Evolutionary conservation across 768 basidiomycete species (phyloP).

Genomic region (Mycena alexandri): DNA sequence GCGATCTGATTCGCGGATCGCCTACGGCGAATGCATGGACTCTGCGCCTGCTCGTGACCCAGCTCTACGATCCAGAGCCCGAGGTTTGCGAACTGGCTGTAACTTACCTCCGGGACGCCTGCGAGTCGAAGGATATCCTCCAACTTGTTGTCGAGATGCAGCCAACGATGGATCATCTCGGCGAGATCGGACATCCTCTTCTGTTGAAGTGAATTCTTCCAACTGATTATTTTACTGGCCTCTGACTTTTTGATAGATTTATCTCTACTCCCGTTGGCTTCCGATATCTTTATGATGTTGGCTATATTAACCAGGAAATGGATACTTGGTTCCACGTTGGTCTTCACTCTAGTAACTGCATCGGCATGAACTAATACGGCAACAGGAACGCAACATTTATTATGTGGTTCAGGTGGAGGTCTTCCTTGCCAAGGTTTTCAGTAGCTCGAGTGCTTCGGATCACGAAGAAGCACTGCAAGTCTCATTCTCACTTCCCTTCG

Average conservation of each 20-base stretch:
- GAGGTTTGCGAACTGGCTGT: conserved; percentile 95
- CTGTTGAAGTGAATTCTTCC: conserved; percentile 77
- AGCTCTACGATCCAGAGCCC: conserved; percentile 92
- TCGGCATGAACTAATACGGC: conserved; percentile 24
- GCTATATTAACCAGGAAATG: conserved; percentile 95
- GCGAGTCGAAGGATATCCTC: conserved; percentile 85
- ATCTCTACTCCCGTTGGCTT: conserved; percentile 96
- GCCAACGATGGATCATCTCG: conserved; percentile 95
- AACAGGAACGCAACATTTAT: conserved; percentile 90
- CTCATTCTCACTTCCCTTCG: not conserved
- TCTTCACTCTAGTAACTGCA: conserved; percentile 2
- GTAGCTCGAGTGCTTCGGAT: conserved; percentile 59
- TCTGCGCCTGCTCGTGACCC: conserved; percentile 90
- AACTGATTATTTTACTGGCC: too few species aligned
- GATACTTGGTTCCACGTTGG: conserved; percentile 96
- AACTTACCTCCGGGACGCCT: conserved; percentile 89
- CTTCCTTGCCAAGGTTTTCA: conserved; percentile 86
- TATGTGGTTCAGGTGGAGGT: conserved; percentile 97
- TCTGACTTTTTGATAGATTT: too few species aligned
- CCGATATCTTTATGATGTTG: conserved; percentile 89
- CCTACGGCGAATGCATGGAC: conserved; percentile 86
- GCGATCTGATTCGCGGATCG: conserved; percentile 78
- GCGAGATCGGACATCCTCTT: conserved; percentile 90
- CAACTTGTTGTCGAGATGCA: conserved; percentile 95
- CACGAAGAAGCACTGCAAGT: conserved; percentile 62